These are phyloP conservation scores for Dothistroma pini DNA, from an alignment of 2,329 filamentous ascomycete species.

Conservation along the genomic window DNA sequence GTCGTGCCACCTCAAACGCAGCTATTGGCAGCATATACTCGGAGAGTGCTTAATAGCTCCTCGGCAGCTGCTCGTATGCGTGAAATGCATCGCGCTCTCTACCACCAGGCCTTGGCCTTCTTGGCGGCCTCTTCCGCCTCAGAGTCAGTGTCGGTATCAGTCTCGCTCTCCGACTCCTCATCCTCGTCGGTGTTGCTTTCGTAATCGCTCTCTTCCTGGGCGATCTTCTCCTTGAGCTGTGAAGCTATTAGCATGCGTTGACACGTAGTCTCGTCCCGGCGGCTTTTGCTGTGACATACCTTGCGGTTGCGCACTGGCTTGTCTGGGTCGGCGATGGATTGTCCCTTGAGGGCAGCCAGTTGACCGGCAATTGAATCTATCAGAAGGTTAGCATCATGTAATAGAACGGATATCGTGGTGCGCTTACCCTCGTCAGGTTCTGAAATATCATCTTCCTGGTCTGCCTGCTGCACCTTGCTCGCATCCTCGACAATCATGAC, in stretches of 20 bases:
- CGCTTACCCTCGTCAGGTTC: slow-evolving; percentile 92
- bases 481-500: slow-evolving; percentile 85
- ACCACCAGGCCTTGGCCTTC: slow-evolving; percentile 18
- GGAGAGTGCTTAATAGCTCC: too few species aligned
- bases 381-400: slow-evolving; percentile 15
- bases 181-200: slow-evolving; percentile 38
- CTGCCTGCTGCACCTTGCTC: slow-evolving; percentile 73
- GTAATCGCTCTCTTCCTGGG: slow-evolving; percentile 38
- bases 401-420: not conserved
- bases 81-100: not conserved
- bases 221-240: slow-evolving; percentile 23
- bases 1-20: not conserved
- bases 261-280: not conserved
- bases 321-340: slow-evolving; percentile 28
- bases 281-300: not conserved
- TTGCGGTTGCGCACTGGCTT: slow-evolving; percentile 18
- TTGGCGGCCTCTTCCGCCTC: slow-evolving; percentile 57
- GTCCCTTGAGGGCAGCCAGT: slow-evolving; percentile 37
- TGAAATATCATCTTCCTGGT: slow-evolving; percentile 81
- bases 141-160: slow-evolving; percentile 71
- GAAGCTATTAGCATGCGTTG: not conserved
- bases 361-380: slow-evolving; percentile 38
- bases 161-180: slow-evolving; percentile 40
- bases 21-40: too few species aligned
- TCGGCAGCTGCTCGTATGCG: not conserved